Evolutionary conservation across 495 filamentous ascomycete genomes (phyloP).

Genomic region (Xylaria palmicola): DNA sequence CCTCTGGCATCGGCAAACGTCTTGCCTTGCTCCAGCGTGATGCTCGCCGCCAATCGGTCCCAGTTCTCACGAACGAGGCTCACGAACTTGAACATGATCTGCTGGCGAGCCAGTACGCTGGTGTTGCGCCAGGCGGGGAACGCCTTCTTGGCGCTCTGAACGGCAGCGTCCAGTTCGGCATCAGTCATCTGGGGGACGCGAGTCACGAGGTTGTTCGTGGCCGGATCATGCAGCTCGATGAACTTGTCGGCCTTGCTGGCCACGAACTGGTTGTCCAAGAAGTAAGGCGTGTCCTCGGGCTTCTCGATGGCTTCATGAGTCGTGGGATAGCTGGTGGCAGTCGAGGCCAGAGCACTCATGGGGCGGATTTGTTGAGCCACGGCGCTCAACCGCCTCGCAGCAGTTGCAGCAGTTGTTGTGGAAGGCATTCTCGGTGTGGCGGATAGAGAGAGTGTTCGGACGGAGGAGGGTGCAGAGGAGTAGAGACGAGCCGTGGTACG

Average conservation of each 20-base stretch:
- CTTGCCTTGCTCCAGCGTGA: constrained; percentile 98
- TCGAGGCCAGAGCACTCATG: constrained; percentile 54
- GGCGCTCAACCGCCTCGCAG: constrained; percentile 54
- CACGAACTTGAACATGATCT: constrained; percentile 97
- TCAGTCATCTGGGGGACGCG: constrained; percentile 95
- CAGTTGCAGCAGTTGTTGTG: constrained; percentile 31
- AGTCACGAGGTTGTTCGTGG: constrained; percentile 96
- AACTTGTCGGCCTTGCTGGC: constrained; percentile 71
- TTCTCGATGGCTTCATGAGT: constrained; percentile 74
- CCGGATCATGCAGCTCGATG: constrained; percentile 93
- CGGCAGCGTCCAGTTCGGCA: constrained; percentile 83
- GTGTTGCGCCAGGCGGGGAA: constrained; percentile 86
- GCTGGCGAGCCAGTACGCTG: constrained; percentile 81
- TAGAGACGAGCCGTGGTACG: constrained; percentile 21
- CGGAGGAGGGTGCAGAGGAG: constrained; percentile 16
- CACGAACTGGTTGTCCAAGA: constrained; percentile 88
- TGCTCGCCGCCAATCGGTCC: constrained; percentile 92
- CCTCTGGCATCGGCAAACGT: constrained; percentile 94
- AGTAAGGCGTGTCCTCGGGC: constrained; percentile 81
- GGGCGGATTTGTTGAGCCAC: constrained; percentile 58
- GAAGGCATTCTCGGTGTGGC: constrained; percentile 34
- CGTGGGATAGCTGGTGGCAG: constrained; percentile 72
- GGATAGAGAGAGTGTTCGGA: constrained; percentile 19
- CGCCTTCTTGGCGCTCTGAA: constrained; percentile 83
- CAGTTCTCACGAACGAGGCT: constrained; percentile 88